These are phyloP conservation scores for Symbiodinium natans DNA, from an alignment of 73 alveolate species.

Conservation along the genomic window DNA sequence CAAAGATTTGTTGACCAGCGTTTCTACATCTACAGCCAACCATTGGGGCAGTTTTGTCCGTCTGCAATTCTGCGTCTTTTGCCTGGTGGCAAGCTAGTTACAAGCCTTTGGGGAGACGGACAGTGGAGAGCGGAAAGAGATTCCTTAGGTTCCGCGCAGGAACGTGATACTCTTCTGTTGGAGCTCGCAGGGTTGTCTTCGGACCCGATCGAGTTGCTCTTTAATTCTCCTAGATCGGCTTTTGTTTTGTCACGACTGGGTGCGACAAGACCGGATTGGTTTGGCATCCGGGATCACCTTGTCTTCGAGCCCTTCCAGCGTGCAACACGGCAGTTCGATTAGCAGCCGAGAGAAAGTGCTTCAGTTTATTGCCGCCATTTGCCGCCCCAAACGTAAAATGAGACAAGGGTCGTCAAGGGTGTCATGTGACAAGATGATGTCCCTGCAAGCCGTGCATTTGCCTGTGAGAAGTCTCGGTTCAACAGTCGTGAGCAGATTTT, in stretches of 20 bases:
- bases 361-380: no score
- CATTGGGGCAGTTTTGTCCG: slow-evolving; percentile 37
- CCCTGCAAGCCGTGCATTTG: no score
- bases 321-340: slow-evolving; percentile 21
- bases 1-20: slow-evolving; percentile 33
- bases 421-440: no score
- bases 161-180: neutral
- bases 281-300: slow-evolving; percentile 61
- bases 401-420: no score
- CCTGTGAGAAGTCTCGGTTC: no score
- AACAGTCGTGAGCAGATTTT: no score
- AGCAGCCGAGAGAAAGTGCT: no score
- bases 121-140: neutral
- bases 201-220: slow-evolving; percentile 1
- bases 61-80: slow-evolving; percentile 38
- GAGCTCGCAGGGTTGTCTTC: neutral
- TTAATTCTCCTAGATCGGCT: slow-evolving; percentile 49
- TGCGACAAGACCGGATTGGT: slow-evolving; percentile 23
- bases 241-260: slow-evolving; percentile 21
- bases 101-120: slow-evolving; percentile 30
- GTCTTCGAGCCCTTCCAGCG: slow-evolving; percentile 52
- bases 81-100: slow-evolving; percentile 7
- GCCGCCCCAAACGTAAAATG: no score
- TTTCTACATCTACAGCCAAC: slow-evolving; percentile 44
- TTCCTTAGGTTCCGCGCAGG: neutral